phyloP scores from a whole-genome alignment of 2,329 filamentous ascomycete species.

The Alternaria sp. region DNA sequence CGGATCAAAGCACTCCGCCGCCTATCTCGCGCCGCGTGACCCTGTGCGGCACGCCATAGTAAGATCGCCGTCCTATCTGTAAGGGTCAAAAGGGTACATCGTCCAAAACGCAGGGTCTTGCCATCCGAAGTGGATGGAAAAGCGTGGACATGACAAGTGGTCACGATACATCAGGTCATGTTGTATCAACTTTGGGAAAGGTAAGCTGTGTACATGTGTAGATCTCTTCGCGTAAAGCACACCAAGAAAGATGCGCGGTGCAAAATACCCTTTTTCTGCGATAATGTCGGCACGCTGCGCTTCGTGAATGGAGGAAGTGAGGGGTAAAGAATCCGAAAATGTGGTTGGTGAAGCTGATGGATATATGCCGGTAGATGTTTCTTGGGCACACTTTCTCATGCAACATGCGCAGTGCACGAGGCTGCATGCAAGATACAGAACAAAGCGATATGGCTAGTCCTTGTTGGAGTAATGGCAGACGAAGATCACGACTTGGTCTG shows the following conservation, averaged over 20 bases:
- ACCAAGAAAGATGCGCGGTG: neutral
- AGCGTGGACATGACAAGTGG: slow-evolving; percentile 8
- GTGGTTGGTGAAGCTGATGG: neutral
- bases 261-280: neutral
- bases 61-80: slow-evolving; percentile 1
- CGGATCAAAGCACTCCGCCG: neutral
- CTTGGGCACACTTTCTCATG: neutral
- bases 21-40: slow-evolving; percentile 7
- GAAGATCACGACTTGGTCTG: neutral
- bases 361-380: neutral
- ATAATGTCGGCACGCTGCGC: neutral
- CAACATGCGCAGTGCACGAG: neutral
- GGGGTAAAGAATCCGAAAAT: neutral
- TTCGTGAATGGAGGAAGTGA: neutral
- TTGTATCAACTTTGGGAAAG: neutral
- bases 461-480: neutral
- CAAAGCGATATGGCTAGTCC: neutral
- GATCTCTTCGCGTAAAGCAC: neutral
- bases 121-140: neutral
- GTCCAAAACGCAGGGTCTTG: neutral
- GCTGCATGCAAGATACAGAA: neutral
- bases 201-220: neutral
- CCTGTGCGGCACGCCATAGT: neutral
- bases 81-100: neutral
- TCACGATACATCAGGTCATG: slow-evolving; percentile 2